A percentile compares a stretch with the other conserved stretches of the same genome.
phyloP scores from a whole-genome alignment of 2,329 filamentous ascomycete species.

The Curvularia sp. region DNA sequence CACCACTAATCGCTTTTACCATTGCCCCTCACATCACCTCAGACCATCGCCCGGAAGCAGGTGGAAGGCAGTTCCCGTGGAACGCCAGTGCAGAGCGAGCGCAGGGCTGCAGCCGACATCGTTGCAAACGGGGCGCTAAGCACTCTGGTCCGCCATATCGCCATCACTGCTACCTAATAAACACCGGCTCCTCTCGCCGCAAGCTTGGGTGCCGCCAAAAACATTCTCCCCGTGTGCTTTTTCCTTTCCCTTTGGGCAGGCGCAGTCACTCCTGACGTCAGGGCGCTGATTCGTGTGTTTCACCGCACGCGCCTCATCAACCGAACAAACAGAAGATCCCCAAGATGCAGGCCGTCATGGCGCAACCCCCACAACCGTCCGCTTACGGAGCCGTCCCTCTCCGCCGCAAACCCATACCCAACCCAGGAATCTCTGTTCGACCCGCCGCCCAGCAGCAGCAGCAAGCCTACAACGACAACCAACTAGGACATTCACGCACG shows the following conservation, averaged over 20 bases:
- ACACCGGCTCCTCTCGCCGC: slow-evolving; percentile 18
- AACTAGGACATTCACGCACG: slow-evolving; percentile 45
- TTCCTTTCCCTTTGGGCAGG: slow-evolving; percentile 21
- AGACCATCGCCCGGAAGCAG: slow-evolving; percentile 37
- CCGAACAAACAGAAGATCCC: slow-evolving; percentile 24
- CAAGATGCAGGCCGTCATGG: slow-evolving; percentile 42
- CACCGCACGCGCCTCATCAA: slow-evolving; percentile 27
- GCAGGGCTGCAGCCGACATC: slow-evolving; percentile 27
- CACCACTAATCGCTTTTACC: slow-evolving; percentile 23
- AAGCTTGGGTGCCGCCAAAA: slow-evolving; percentile 6
- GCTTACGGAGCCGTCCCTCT: slow-evolving; percentile 40
- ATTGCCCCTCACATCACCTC: slow-evolving; percentile 17
- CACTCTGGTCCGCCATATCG: slow-evolving; percentile 14
- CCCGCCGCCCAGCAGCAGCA: slow-evolving; percentile 35
- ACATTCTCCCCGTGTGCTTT: slow-evolving; percentile 17
- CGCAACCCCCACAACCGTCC: slow-evolving; percentile 33
- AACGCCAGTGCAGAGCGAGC: slow-evolving; percentile 25
- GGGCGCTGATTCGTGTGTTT: slow-evolving; percentile 38
- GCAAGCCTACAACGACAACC: slow-evolving; percentile 30
- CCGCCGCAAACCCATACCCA: slow-evolving; percentile 46
- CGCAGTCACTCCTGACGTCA: slow-evolving; percentile 35
- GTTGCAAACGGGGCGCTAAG: slow-evolving; percentile 38
- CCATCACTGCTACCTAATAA: slow-evolving; percentile 31
- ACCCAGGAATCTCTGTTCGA: slow-evolving; percentile 42
- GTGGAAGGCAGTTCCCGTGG: slow-evolving; percentile 21